Evolutionary conservation across 805 yeast species (phyloP).

Genomic region (Lipomyces orientalis): DNA sequence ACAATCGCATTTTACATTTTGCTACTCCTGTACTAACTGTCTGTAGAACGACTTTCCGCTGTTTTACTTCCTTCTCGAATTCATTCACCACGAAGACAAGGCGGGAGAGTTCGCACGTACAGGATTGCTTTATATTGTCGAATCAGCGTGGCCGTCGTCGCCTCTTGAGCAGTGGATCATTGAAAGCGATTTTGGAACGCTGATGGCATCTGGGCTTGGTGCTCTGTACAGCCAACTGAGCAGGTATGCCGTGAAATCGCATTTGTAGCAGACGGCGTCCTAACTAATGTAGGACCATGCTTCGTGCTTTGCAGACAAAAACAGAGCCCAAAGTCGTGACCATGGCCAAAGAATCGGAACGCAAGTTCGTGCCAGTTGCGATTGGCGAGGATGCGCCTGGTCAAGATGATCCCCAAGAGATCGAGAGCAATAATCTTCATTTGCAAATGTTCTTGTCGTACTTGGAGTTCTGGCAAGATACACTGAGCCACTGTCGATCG

Average conservation of each 20-base stretch:
- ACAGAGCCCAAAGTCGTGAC: constrained; percentile 37
- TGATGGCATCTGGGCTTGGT: constrained; percentile 44
- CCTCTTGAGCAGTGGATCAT: constrained; percentile 41
- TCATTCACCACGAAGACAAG: constrained; percentile 41
- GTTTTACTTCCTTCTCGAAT: constrained; percentile 39
- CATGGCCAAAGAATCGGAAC: constrained; percentile 33
- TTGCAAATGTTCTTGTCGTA: constrained; percentile 38
- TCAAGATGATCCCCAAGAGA: constrained; percentile 23
- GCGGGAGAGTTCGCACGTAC: constrained; percentile 42
- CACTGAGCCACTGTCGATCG: constrained; percentile 37
- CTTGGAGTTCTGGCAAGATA: constrained; percentile 44
- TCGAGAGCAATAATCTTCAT: constrained; percentile 22
- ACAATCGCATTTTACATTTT: neutral
- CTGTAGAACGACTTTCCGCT: constrained; percentile 39
- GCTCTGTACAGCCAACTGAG: constrained; percentile 41
- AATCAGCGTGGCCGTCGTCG: constrained; percentile 34
- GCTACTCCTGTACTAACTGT: neutral
- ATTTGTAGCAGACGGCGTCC: neutral
- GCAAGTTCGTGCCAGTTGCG: constrained; percentile 21
- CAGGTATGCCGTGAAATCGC: constrained; percentile 21
- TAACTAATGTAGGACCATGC: constrained; percentile 20
- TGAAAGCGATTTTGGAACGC: constrained; percentile 41
- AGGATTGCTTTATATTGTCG: constrained; percentile 41
- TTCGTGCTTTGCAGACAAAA: constrained; percentile 32
- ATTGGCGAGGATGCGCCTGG: constrained; percentile 11